Evolutionary conservation across 2,329 filamentous ascomycete species (phyloP).

Genomic region (Zasmidium citrigriseum): DNA sequence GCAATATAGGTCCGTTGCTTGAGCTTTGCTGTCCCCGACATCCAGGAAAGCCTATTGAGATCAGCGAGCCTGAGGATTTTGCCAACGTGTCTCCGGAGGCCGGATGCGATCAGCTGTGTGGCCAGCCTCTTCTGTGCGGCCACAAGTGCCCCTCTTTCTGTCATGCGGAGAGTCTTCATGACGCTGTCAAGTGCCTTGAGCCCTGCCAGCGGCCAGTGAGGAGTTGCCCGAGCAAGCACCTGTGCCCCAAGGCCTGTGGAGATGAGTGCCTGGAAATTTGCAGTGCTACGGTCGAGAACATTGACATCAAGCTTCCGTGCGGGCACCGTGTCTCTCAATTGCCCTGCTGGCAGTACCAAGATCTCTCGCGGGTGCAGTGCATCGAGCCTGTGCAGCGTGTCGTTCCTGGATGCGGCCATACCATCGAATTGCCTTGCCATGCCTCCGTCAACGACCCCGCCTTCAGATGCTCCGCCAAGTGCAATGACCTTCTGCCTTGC

Average conservation of each 20-base stretch:
- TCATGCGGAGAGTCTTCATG: constrained; percentile 47
- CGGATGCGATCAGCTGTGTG: constrained; percentile 58
- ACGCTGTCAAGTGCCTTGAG: constrained; percentile 43
- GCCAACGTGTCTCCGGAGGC: constrained; percentile 59
- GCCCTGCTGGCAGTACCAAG: constrained; percentile 39
- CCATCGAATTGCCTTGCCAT: constrained; percentile 52
- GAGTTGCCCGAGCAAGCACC: constrained; percentile 46
- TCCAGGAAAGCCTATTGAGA: constrained; percentile 51
- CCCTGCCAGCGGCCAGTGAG: constrained; percentile 39
- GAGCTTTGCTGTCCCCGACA: constrained; percentile 65
- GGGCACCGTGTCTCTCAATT: constrained; percentile 28
- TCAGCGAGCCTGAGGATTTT: constrained; percentile 61
- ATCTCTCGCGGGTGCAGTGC: constrained; percentile 54
- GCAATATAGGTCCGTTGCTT: constrained; percentile 53
- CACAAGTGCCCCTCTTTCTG: constrained; percentile 49
- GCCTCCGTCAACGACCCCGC: constrained; percentile 42
- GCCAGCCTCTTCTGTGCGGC: constrained; percentile 45
- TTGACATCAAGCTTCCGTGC: constrained; percentile 33
- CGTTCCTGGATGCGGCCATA: constrained; percentile 60
- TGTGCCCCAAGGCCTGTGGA: constrained; percentile 45
- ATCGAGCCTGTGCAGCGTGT: constrained; percentile 44
- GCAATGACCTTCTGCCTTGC: constrained; percentile 52
- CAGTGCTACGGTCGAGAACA: constrained; percentile 27
- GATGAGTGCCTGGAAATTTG: constrained; percentile 42
- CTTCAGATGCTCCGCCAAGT: constrained; percentile 54